These are phyloP conservation scores for Lophiostoma macrostomum DNA, from an alignment of 495 filamentous ascomycete genomes.

Conservation along the genomic window DNA sequence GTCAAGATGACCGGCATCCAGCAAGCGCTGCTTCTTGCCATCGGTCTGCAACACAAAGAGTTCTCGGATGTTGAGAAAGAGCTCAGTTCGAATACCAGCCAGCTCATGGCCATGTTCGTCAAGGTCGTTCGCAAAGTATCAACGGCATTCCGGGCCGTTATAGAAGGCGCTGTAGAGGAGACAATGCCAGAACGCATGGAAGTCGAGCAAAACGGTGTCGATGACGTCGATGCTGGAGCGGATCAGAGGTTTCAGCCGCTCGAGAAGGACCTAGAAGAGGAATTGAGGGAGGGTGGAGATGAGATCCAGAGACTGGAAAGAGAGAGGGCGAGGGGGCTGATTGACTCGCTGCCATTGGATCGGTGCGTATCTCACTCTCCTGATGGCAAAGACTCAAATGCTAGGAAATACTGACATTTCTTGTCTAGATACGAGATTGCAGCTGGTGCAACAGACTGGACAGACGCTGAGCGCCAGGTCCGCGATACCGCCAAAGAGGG, in stretches of 20 bases:
- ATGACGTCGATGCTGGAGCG: conserved; percentile 13
- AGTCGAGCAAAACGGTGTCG: conserved; percentile 60
- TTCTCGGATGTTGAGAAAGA: conserved; percentile 81
- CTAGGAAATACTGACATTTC: no score
- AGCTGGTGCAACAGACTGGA: conserved; percentile 68
- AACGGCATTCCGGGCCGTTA: conserved; percentile 66
- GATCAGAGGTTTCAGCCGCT: conserved; percentile 58
- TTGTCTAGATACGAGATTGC: conserved; percentile 71
- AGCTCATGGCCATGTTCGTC: conserved; percentile 93
- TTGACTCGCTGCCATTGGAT: conserved; percentile 84
- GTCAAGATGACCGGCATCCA: conserved; percentile 76
- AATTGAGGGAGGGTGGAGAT: conserved; percentile 78
- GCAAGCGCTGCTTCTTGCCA: conserved; percentile 77
- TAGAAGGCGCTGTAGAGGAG: conserved; percentile 69
- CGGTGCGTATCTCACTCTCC: conserved; percentile 56
- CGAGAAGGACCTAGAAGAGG: conserved; percentile 72
- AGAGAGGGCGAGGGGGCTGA: conserved; percentile 77
- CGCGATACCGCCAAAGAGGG: conserved; percentile 50
- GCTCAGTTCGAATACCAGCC: conserved; percentile 65
- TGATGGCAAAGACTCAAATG: no score
- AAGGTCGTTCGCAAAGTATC: conserved; percentile 89
- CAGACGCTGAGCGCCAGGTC: conserved; percentile 78
- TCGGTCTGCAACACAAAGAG: conserved; percentile 85
- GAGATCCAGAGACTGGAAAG: conserved; percentile 66
- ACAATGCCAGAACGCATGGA: conserved; percentile 63